A percentile compares a stretch with the other conserved stretches of the same genome.
phyloP scores from a whole-genome alignment of 768 basidiomycete genomes.

The Hemileccinum impolitum region DNA sequence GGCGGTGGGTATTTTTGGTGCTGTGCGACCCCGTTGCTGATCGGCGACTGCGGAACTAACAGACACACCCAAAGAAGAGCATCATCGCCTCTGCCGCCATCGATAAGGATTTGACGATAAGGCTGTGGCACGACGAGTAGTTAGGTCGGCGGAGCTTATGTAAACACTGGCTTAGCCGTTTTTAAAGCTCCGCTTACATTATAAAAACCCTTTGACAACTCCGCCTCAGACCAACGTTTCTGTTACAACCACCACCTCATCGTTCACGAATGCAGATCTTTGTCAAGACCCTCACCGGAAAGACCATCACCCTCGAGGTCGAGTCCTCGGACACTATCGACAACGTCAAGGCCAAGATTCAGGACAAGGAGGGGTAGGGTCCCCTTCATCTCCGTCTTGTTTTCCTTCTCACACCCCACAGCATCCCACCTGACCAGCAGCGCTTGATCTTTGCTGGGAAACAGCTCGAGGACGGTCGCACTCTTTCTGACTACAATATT shows the following conservation, averaged over 20 bases:
- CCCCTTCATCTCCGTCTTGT: accelerated
- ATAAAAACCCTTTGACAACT: no score
- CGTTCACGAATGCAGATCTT: conserved; percentile 55
- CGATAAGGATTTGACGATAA: conserved; percentile 84
- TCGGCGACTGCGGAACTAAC: conserved; percentile 10
- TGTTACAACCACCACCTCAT: background rate
- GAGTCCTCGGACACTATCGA: conserved; percentile 28
- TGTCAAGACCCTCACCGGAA: conserved; percentile 84
- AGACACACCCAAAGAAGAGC: conserved; percentile 74
- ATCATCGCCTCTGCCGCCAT: conserved; percentile 87
- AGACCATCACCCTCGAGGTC: conserved; percentile 57
- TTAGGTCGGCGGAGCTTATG: no score
- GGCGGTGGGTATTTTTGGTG: conserved; percentile 47
- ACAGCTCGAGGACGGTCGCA: conserved; percentile 93
- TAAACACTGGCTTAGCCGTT: no score
- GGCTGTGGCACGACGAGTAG: conserved; percentile 68
- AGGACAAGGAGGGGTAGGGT: conserved; percentile 68
- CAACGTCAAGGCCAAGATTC: conserved; percentile 42
- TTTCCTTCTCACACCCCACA: conserved; percentile 3
- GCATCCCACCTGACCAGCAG: conserved; percentile 86
- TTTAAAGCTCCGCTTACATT: no score
- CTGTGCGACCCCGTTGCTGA: background rate
- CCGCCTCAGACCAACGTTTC: no score
- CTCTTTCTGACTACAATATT: conserved; percentile 86
- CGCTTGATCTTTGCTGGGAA: conserved; percentile 97